Evolutionary conservation across 495 filamentous ascomycete genomes (phyloP), one percentile per base, ranked within the genome.

Genomic region (Podospora pseudocomata): DNA sequence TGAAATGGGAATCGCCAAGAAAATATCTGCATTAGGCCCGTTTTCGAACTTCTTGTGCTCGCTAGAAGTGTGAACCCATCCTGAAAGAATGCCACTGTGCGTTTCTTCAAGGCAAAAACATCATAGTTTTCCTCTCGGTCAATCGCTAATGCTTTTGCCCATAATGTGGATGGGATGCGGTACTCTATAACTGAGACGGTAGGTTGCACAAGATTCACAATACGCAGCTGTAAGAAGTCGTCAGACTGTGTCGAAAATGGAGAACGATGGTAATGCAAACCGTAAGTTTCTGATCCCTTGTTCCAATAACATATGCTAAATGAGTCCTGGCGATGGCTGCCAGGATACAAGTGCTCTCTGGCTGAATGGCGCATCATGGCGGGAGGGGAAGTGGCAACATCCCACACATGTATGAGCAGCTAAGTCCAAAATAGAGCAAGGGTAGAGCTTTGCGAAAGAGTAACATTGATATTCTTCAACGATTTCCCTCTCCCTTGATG

Each of bases 351-450:
- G 71, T 80, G 68, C 77, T 79, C 19, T 77, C 76, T 5, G 77
- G 73, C 23, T 67, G 18, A 23, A 79, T 71, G 19, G 70, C 74
- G 71, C 28, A 70, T 60, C 58, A 76, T 65, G 9, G 67, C 72
- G 0, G 75, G 73, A 1, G 78, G 73, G 2, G 78, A 76, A 1
- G 68, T 71, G 9, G 73, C 70, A 30, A 79, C 66, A 67, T 80
- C 78, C 75, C 75, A 80, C 13, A 80, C 68, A 65, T 80, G 75
- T 15, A 80, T 78, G 18, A 69, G 39, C 28, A 73, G 59, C 66
- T 80, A 77, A 2, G 73, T 76, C 78, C 78, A 80, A 34, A 79
- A 80, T 3, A 80, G 71, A 59, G 74, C 75, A 26, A 77, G 72
- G 2, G 75, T 67, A 18, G 78, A 76, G 69, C 73, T 80, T 57